Conservation (phyloP, 176 grass and related monocot genomes). For the Calamus simplicifolius region DNA sequence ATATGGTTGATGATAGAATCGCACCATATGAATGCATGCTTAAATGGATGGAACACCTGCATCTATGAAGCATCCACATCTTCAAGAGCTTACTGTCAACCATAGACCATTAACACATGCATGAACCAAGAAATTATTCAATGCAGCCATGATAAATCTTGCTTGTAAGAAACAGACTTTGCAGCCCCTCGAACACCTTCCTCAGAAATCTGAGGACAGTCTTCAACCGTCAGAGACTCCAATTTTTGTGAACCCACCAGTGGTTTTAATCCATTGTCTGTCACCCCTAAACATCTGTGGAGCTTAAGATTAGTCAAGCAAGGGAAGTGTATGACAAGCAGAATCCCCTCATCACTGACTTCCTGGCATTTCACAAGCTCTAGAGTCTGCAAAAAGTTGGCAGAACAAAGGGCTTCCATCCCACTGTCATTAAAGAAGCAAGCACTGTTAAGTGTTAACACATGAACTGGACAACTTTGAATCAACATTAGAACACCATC, state of each 20-base stretch:
- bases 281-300: constrained; percentile 27
- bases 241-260: constrained; percentile 27
- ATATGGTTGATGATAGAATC: too few species aligned
- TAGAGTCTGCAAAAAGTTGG: constrained; percentile 32
- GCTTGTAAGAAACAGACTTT: constrained; percentile 24
- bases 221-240: constrained; percentile 27
- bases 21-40: too few species aligned
- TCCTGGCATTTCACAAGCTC: constrained; percentile 32
- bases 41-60: too few species aligned
- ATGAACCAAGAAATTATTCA: neutral
- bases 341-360: constrained; percentile 36
- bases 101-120: too few species aligned
- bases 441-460: constrained; percentile 34
- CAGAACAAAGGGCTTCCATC: constrained; percentile 30
- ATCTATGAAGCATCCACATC: too few species aligned
- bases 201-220: constrained; percentile 33
- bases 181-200: constrained; percentile 35
- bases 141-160: constrained; percentile 16
- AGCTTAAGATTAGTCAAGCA: constrained; percentile 37
- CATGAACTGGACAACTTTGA: constrained; percentile 34
- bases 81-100: too few species aligned
- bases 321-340: constrained; percentile 2
- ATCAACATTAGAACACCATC: constrained; percentile 35
- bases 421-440: constrained; percentile 33
- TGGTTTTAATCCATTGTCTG: constrained; percentile 25